These are phyloP conservation scores for Tylopilus cervinicoccineus DNA, from an alignment of 768 basidiomycete species.

Conservation along the genomic window DNA sequence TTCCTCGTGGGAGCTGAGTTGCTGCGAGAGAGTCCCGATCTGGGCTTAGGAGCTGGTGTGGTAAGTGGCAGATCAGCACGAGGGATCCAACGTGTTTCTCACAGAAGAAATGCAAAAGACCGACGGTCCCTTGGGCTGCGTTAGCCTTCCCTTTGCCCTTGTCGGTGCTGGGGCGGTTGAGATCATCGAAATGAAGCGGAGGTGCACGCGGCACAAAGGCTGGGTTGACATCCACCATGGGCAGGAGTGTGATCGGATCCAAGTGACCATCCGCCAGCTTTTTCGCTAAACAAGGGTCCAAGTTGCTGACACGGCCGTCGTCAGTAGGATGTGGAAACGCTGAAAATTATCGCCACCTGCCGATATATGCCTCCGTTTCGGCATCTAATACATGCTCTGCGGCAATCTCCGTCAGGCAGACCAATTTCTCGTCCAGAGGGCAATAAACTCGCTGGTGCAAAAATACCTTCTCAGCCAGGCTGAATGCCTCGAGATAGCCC, in stretches of 20 bases:
- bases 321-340: constrained; percentile 3
- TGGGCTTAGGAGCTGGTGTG: constrained; percentile 25
- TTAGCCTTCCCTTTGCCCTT: constrained; percentile 49
- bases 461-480: constrained; percentile 87
- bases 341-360: constrained; percentile 40
- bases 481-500: constrained; percentile 71
- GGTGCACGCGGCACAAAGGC: constrained; percentile 50
- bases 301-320: constrained; percentile 42
- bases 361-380: constrained; percentile 68
- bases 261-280: constrained; percentile 63
- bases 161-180: constrained; percentile 23
- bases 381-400: constrained; percentile 50
- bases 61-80: constrained; percentile 39
- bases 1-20: constrained; percentile 29
- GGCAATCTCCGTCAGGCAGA: constrained; percentile 63
- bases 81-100: constrained; percentile 25
- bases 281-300: constrained; percentile 62
- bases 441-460: constrained; percentile 91
- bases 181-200: constrained; percentile 29
- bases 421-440: constrained; percentile 59
- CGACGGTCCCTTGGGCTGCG: constrained; percentile 22
- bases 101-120: constrained; percentile 67
- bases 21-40: constrained; percentile 22
- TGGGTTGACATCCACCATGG: constrained; percentile 80
- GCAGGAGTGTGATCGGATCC: constrained; percentile 63